Evolutionary conservation across 345 rosid genomes (phyloP).

Genomic region (Eucalyptus leucophloia): DNA sequence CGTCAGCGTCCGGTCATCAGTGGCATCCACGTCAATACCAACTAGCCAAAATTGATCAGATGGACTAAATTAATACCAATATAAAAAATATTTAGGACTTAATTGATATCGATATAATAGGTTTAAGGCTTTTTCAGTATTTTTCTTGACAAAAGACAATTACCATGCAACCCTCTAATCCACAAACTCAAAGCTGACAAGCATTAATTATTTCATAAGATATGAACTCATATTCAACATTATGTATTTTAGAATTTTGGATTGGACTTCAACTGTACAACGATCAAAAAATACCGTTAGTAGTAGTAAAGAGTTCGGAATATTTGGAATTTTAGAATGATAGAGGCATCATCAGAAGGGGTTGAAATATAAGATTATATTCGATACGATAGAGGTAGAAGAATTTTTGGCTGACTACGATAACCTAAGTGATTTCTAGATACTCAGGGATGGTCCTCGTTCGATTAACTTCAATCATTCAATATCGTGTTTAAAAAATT

Average conservation of each 20-base stretch:
- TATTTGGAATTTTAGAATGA: not conserved
- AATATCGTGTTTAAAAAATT: too few relatives aligned
- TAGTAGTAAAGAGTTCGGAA: not conserved
- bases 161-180: too few relatives aligned
- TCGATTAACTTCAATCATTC: too few relatives aligned
- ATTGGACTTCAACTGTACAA: not conserved
- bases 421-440: not conserved
- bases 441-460: not conserved
- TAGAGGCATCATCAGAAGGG: not conserved
- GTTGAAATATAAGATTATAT: not conserved
- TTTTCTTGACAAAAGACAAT: too few relatives aligned
- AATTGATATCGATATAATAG: too few relatives aligned
- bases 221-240: not conserved
- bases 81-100: too few relatives aligned
- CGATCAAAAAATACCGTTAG: not conserved
- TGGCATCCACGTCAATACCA: too few relatives aligned
- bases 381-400: not conserved
- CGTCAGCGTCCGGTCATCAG: accelerated
- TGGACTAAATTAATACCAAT: accelerated
- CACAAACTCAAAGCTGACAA: too few relatives aligned
- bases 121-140: too few relatives aligned
- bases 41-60: too few relatives aligned
- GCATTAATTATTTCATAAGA: not conserved
- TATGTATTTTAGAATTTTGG: not conserved
- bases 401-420: not conserved